phyloP scores from a whole-genome alignment of 495 filamentous ascomycete species.

The Penicillium tannophilum region DNA sequence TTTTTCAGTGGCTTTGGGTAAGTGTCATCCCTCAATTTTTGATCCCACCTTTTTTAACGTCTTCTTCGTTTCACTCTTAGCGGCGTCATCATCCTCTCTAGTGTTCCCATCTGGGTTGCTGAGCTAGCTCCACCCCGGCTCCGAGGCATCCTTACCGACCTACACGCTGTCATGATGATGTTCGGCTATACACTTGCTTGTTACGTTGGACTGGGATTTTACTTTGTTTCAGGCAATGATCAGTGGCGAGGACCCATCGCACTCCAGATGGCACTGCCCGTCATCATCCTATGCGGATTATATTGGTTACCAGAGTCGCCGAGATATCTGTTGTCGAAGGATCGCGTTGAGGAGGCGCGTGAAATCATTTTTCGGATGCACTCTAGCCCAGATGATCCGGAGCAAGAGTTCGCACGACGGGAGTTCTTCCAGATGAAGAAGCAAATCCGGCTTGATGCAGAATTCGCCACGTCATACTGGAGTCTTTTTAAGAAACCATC shows the following conservation, averaged over 20 bases:
- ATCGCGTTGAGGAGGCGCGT: slow-evolving; percentile 7
- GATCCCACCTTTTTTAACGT: neutral
- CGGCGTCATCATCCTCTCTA: neutral
- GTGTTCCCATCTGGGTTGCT: slow-evolving; percentile 9
- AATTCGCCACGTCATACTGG: too few relatives aligned
- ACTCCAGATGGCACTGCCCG: neutral
- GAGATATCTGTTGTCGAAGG: slow-evolving; percentile 3
- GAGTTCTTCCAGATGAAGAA: slow-evolving; percentile 16
- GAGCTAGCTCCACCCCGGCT: slow-evolving; percentile 9
- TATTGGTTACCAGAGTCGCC: slow-evolving; percentile 14
- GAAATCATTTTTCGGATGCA: slow-evolving; percentile 5
- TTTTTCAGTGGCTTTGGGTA: too few relatives aligned
- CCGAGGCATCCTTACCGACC: slow-evolving; percentile 5
- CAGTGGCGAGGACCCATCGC: neutral
- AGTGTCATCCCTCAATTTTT: neutral
- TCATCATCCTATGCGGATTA: neutral
- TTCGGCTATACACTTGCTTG: slow-evolving; percentile 1
- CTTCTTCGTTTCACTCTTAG: neutral
- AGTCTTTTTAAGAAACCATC: too few relatives aligned
- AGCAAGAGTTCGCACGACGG: slow-evolving; percentile 2
- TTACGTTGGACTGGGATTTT: neutral
- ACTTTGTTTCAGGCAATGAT: neutral
- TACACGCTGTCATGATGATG: slow-evolving; percentile 7
- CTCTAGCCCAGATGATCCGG: slow-evolving; percentile 2
- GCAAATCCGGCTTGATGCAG: slow-evolving; percentile 8